phyloP scores from a whole-genome alignment of 257 asterid species.

The Rhazya stricta region DNA sequence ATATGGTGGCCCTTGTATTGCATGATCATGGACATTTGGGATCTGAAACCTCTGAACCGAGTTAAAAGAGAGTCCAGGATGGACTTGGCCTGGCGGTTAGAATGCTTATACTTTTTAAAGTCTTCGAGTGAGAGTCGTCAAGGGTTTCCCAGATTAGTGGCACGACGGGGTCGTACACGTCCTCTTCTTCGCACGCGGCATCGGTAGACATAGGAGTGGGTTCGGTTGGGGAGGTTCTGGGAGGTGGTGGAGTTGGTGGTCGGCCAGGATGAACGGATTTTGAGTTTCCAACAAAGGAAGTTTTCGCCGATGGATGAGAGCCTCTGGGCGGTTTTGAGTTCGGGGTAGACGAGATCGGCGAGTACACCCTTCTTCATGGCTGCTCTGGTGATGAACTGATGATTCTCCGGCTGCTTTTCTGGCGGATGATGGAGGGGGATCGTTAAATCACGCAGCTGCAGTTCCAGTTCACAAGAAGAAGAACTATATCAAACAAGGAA shows the following conservation, averaged over 20 bases:
- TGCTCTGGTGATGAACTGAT: background rate
- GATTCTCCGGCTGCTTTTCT: background rate
- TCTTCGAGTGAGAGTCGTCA: background rate
- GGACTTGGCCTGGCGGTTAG: background rate
- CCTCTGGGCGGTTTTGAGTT: slow-evolving; percentile 14
- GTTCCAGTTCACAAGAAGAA: too few species aligned
- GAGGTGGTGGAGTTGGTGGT: slow-evolving; percentile 10
- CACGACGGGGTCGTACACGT: background rate
- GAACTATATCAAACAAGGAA: too few species aligned
- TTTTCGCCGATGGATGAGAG: slow-evolving; percentile 9
- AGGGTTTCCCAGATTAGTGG: background rate
- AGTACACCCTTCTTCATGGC: slow-evolving; percentile 3
- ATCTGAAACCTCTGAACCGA: background rate
- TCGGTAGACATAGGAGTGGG: background rate
- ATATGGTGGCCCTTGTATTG: background rate
- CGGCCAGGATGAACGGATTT: slow-evolving; percentile 15
- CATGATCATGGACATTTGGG: background rate
- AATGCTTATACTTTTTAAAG: background rate
- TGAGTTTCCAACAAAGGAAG: slow-evolving; percentile 14
- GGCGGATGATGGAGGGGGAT: too few species aligned
- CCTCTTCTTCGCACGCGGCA: background rate
- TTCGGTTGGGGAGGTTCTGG: background rate
- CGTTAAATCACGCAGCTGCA: too few species aligned
- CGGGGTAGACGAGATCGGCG: slow-evolving; percentile 14
- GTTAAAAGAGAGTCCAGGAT: background rate